Base-by-base conservation (phyloP, 2,329 filamentous ascomycete species). In the Cyclaneusma minus region DNA sequence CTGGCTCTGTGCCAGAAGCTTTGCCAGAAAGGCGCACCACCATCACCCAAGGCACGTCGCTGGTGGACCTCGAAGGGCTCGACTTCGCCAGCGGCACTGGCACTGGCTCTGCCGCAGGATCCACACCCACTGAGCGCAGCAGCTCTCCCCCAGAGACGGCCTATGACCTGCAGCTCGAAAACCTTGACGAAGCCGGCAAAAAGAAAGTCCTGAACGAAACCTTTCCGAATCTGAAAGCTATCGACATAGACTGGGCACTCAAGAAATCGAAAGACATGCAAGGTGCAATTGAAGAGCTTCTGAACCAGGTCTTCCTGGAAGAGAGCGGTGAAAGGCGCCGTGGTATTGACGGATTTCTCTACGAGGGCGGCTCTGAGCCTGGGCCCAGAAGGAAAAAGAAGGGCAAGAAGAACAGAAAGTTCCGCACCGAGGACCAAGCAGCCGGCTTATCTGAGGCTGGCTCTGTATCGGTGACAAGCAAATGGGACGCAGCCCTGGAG, bases 271-370 rank as follows among this genome's bases (percentile, higher is more conserved):
- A 66, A 7, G 68, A 82, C 36, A 66, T 80, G 20, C 67, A 73
- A 31, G 59, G 61, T 9, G 70, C 82, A 2, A 72, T 91, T 34
- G 83, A 93, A 40, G 72, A 83, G 31, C 56, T 95, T 8, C 62
- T 94, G 16, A 91, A 79, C 37, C 61, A 82, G 9, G 70, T 79
- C 12, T 83, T 76, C 42, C 71, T 94, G 4, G 70, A 82, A 31
- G 69, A 83, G 30, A 64, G 60, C 1, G 66, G 66, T 1, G 58
- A 68, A 28, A 57, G 64, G 2, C 56, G 62, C 2, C 87, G 79
- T 44, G 81, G 84, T 0, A 59, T 94, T n/a, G 83, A 94, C 31
- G 83, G 68, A 0, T 93, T n/a, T n/a, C n/a, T 93, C 44, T 71
- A 68, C 13, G 61, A 68, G 20, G 62, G 62, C 0, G 62, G 69